phyloP scores from a whole-genome alignment of 1,139 yeast genomes.

The Yamadazyma triangularis region DNA sequence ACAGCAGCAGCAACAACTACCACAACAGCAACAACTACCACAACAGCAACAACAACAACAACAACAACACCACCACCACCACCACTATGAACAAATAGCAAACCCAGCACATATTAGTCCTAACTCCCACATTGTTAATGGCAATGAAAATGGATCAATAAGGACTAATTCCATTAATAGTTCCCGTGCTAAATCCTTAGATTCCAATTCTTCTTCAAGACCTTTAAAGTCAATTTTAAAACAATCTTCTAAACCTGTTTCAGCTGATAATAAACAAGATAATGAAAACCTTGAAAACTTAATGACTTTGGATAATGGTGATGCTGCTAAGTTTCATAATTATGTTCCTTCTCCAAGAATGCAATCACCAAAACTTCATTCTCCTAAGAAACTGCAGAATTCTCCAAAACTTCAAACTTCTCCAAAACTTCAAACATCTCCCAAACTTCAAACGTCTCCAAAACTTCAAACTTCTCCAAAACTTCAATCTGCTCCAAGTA shows the following conservation, averaged over 20 bases:
- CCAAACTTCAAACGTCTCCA: too few species aligned
- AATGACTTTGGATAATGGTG: background rate
- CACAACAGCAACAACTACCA: too few species aligned
- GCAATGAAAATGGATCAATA: background rate
- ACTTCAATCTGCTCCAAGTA: conserved; percentile 1
- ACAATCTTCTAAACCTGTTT: conserved; percentile 16
- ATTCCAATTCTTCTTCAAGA: conserved; percentile 14
- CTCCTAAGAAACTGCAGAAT: conserved; percentile 1
- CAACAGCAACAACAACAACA: too few species aligned
- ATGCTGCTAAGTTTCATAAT: conserved; percentile 12
- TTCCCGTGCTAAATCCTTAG: background rate
- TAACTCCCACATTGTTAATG: background rate
- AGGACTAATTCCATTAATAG: background rate
- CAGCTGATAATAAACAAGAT: conserved; percentile 3
- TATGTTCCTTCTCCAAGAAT: conserved; percentile 9
- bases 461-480: conserved; percentile 1
- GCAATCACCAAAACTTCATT: conserved; percentile 10
- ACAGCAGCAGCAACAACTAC: too few species aligned
- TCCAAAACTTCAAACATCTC: conserved; percentile 3
- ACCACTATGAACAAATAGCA: too few species aligned
- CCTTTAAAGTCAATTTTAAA: conserved; percentile 37
- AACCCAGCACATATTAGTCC: too few species aligned
- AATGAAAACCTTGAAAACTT: background rate
- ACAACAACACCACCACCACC: too few species aligned
- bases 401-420: background rate